Percentiles rank a stretch among this genome's conserved stretches.
These are phyloP conservation scores for Boeremia lycopersici DNA, from an alignment of 2,329 filamentous ascomycete species.

Conservation along the genomic window DNA sequence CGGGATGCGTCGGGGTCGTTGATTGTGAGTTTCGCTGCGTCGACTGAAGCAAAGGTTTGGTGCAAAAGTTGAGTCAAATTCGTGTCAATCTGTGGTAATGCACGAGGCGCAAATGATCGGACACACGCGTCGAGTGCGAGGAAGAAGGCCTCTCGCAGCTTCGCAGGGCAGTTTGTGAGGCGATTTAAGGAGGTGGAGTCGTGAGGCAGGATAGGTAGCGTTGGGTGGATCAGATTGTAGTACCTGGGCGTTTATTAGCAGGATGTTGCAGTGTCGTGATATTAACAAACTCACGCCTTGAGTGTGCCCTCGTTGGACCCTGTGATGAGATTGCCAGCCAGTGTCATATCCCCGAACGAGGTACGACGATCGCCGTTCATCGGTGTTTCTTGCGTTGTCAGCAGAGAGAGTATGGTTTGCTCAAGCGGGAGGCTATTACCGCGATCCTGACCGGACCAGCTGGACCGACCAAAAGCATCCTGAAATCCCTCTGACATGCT, in stretches of 20 bases:
- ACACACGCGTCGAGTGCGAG: constrained; percentile 42
- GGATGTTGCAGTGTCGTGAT: neutral
- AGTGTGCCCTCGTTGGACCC: constrained; percentile 43
- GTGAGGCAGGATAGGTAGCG: constrained; percentile 42
- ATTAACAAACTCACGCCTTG: constrained; percentile 37
- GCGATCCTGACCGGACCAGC: constrained; percentile 44
- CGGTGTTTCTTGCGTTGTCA: constrained; percentile 38
- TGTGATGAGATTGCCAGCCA: constrained; percentile 43
- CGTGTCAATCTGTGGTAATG: constrained; percentile 34
- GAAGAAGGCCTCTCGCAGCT: constrained; percentile 46
- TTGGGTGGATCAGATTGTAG: constrained; percentile 45
- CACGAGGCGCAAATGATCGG: constrained; percentile 38
- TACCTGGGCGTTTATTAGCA: constrained; percentile 36
- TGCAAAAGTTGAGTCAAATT: constrained; percentile 37
- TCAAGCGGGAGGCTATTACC: constrained; percentile 37
- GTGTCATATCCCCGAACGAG: constrained; percentile 43
- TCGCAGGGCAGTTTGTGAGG: constrained; percentile 42
- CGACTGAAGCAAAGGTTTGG: constrained; percentile 36
- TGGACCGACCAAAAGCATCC: constrained; percentile 40
- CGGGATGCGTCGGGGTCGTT: constrained; percentile 34
- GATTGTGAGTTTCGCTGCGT: constrained; percentile 37
- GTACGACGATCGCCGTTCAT: constrained; percentile 43
- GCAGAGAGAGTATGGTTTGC: constrained; percentile 22
- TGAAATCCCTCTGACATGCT: constrained; percentile 47
- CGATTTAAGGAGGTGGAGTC: constrained; percentile 42